Evolutionary conservation across 345 rosid genomes (phyloP).

Genomic region (Syzygium aromaticum): DNA sequence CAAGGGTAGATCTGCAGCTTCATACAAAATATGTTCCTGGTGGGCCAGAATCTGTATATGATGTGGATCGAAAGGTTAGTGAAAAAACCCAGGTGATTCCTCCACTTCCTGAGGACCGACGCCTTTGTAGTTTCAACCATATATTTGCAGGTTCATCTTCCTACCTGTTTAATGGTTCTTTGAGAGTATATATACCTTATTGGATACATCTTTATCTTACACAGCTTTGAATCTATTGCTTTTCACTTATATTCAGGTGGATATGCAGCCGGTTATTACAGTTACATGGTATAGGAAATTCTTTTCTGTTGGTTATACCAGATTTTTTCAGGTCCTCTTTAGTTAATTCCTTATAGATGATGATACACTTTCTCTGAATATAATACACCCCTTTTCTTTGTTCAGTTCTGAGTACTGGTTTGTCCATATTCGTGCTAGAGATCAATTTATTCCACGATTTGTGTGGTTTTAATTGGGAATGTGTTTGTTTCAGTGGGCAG

Average conservation of each 20-base stretch:
- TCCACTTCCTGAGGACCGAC: constrained; percentile 68
- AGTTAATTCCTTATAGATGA: background rate
- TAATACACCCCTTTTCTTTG: background rate
- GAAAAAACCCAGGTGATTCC: constrained; percentile 59
- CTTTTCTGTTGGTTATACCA: background rate
- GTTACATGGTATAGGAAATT: constrained; percentile 60
- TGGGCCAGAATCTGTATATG: constrained; percentile 62
- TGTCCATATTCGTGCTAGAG: background rate
- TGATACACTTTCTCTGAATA: too few relatives aligned
- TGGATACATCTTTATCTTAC: background rate
- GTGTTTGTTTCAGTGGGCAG: constrained; percentile 71
- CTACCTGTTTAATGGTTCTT: background rate
- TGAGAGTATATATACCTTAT: background rate
- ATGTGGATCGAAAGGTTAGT: constrained; percentile 62
- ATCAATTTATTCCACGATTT: background rate
- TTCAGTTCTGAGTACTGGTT: background rate
- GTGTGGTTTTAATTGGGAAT: background rate
- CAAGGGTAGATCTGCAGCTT: constrained; percentile 64
- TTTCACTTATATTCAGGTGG: constrained; percentile 41
- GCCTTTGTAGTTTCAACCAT: constrained; percentile 71
- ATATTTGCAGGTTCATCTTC: constrained; percentile 60
- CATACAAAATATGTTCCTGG: constrained; percentile 61
- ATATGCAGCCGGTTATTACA: constrained; percentile 92
- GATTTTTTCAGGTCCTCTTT: background rate
- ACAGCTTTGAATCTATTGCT: background rate